Percentiles rank a stretch among this genome's conserved stretches.
These are phyloP conservation scores for Barnettozyma siamensis DNA, from an alignment of 805 yeast genomes.

Conservation along the genomic window DNA sequence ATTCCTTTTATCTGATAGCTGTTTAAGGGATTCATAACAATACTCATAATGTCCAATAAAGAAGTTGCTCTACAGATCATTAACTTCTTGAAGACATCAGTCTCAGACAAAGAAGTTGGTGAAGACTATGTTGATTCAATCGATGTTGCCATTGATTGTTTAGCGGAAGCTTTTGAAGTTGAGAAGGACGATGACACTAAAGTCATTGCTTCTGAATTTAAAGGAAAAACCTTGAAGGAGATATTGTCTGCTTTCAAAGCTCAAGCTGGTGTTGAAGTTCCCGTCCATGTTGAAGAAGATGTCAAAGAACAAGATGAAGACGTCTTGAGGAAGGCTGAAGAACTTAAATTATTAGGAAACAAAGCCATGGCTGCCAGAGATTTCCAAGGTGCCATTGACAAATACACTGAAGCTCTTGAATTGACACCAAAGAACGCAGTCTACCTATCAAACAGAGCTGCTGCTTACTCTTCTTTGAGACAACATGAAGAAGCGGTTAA, in stretches of 20 bases:
- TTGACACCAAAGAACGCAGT: constrained; percentile 70
- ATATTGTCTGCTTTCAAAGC: constrained; percentile 30
- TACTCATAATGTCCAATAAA: constrained; percentile 34
- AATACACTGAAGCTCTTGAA: constrained; percentile 76
- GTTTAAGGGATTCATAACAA: too few species aligned
- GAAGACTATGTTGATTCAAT: constrained; percentile 83
- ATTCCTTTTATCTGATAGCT: too few species aligned
- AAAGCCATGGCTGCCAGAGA: constrained; percentile 76
- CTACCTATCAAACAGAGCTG: constrained; percentile 91
- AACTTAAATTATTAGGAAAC: constrained; percentile 81
- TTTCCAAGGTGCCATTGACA: constrained; percentile 62
- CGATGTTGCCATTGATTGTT: constrained; percentile 91
- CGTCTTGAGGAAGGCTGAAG: constrained; percentile 70
- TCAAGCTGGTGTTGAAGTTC: constrained; percentile 28
- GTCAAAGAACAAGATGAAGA: constrained; percentile 40
- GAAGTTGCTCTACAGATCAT: constrained; percentile 71
- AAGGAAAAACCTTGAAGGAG: constrained; percentile 42
- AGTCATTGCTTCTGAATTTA: constrained; percentile 29
- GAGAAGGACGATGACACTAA: constrained; percentile 41
- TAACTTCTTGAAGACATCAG: constrained; percentile 57
- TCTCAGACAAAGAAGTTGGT: constrained; percentile 55
- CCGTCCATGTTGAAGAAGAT: constrained; percentile 39
- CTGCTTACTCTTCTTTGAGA: constrained; percentile 79
- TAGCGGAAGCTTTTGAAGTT: constrained; percentile 79
- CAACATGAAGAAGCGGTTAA: constrained; percentile 71